Conservation (phyloP, 805 yeast species). For the Yamadazyma phyllophila region DNA sequence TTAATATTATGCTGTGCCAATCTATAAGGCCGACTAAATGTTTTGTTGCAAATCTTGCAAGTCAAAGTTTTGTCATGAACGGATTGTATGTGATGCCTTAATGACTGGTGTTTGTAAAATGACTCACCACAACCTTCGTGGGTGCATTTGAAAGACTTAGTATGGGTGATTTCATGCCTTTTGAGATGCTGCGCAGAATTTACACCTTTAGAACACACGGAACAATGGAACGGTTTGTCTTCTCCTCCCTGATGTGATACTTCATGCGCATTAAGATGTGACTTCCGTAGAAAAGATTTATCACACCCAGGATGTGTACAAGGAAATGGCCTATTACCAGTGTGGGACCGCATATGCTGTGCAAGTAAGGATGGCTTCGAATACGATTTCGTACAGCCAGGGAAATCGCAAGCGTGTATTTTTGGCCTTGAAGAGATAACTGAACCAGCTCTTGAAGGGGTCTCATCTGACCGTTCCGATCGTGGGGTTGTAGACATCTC, state of each 20-base stretch:
- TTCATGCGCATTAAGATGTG: conserved; percentile 75
- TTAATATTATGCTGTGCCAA: conserved; percentile 64
- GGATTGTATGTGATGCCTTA: conserved; percentile 66
- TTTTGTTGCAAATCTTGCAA: conserved; percentile 63
- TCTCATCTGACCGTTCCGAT: not conserved
- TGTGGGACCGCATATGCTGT: conserved; percentile 78
- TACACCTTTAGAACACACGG: conserved; percentile 78
- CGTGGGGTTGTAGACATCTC: not conserved
- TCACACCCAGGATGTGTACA: conserved; percentile 60
- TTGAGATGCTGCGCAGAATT: conserved; percentile 75
- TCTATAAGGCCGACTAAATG: conserved; percentile 62
- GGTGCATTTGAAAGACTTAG: conserved; percentile 57
- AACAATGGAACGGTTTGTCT: conserved; percentile 70
- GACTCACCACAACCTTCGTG: conserved; percentile 61
- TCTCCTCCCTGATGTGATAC: conserved; percentile 54
- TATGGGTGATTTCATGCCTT: conserved; percentile 82
- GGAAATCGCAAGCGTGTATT: conserved; percentile 56
- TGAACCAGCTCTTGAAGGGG: not conserved
- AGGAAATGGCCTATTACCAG: conserved; percentile 72
- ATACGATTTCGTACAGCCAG: conserved; percentile 58
- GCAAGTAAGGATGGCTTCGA: conserved; percentile 77
- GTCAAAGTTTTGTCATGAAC: conserved; percentile 57
- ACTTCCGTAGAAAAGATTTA: conserved; percentile 67
- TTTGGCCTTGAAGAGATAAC: not conserved
- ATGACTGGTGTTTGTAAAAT: conserved; percentile 72